Percentiles rank a stretch among this genome's conserved stretches.
Conservation (phyloP, 768 basidiomycete genomes). For the Dioszegia hungarica region DNA sequence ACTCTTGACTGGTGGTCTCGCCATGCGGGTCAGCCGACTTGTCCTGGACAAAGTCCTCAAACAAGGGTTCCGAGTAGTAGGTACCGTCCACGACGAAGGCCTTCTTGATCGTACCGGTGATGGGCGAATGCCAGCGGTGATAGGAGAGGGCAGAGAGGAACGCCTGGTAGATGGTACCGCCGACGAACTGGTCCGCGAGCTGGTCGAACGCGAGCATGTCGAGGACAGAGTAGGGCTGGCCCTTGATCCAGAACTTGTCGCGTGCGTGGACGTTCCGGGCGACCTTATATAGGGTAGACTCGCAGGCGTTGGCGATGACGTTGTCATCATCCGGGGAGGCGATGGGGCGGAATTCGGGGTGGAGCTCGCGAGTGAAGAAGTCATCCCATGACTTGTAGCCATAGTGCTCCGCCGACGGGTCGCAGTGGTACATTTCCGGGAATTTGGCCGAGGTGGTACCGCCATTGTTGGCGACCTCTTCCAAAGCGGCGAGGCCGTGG, state of each 20-base stretch:
- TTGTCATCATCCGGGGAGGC: constrained; percentile 44
- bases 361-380: constrained; percentile 57
- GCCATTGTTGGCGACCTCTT: constrained; percentile 42
- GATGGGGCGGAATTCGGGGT: constrained; percentile 52
- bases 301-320: constrained; percentile 57
- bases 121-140: constrained; percentile 64
- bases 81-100: constrained; percentile 51
- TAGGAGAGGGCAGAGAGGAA: constrained; percentile 59
- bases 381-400: constrained; percentile 56
- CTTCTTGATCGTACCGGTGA: constrained; percentile 54
- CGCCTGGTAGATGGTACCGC: constrained; percentile 56
- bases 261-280: constrained; percentile 49
- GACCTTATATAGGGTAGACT: constrained; percentile 55
- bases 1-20: constrained; percentile 48
- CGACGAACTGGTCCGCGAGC: constrained; percentile 52
- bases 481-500: constrained; percentile 41
- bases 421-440: constrained; percentile 50
- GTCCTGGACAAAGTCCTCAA: constrained; percentile 50
- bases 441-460: constrained; percentile 46
- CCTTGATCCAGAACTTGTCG: constrained; percentile 62
- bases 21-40: constrained; percentile 43
- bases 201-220: constrained; percentile 57
- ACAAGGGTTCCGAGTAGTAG: constrained; percentile 48
- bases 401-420: constrained; percentile 51
- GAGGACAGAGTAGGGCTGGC: constrained; percentile 58